A percentile compares a stretch with the other conserved stretches of the same genome.
These are phyloP conservation scores for Pezicula neosporulosa DNA, from an alignment of 2,329 filamentous ascomycete species.

Conservation along the genomic window DNA sequence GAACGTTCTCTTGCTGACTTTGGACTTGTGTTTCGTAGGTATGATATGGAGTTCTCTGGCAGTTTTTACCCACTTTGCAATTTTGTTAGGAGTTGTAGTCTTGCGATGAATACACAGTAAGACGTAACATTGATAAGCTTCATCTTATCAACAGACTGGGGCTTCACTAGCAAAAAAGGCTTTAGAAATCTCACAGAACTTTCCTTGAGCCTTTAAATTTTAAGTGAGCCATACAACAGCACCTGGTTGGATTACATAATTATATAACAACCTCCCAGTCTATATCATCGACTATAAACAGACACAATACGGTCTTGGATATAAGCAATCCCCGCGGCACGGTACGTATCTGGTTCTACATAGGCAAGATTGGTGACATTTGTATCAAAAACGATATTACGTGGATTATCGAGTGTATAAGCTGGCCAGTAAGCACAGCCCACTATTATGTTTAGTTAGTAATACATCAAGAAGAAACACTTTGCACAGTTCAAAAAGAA, in stretches of 20 bases:
- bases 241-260: too few relatives aligned
- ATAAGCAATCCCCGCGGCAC: not conserved
- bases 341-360: not conserved
- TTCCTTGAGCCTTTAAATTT: too few relatives aligned
- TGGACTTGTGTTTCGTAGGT: constrained; percentile 49
- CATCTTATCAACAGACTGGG: too few relatives aligned
- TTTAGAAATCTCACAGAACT: too few relatives aligned
- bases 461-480: not conserved
- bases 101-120: not conserved
- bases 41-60: constrained; percentile 75
- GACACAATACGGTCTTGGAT: too few relatives aligned
- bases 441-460: constrained; percentile 2
- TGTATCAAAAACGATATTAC: not conserved
- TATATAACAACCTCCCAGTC: too few relatives aligned
- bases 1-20: constrained; percentile 3
- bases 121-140: too few relatives aligned
- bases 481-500: not conserved
- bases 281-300: too few relatives aligned
- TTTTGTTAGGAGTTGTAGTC: constrained; percentile 17
- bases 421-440: constrained; percentile 35
- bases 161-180: too few relatives aligned
- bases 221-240: too few relatives aligned
- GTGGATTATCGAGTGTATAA: not conserved
- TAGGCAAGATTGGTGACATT: not conserved
- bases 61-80: constrained; percentile 54